Percentiles rank a stretch among this genome's conserved stretches.
Conservation (phyloP, 441 rosid genomes). For the Bruguiera hainesii region DNA sequence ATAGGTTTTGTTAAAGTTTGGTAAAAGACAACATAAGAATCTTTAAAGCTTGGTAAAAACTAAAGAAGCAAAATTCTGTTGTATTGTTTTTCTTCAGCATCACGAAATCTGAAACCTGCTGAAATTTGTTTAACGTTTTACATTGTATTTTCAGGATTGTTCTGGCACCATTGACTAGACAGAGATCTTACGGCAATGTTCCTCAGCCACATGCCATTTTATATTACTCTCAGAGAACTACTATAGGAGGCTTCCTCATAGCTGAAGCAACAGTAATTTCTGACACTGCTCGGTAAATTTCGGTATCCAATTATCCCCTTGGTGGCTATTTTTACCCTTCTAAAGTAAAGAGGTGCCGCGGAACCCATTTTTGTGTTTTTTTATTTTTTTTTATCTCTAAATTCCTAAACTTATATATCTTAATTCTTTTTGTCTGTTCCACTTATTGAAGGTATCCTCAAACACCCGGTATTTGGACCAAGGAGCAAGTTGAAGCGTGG, state of each 20-base stretch:
- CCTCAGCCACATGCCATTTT: slow-evolving; percentile 11
- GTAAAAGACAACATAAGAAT: background rate
- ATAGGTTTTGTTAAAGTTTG: background rate
- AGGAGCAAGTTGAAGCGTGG: slow-evolving; percentile 31
- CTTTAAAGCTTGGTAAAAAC: no score
- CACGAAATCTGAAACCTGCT: no score
- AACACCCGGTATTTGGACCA: slow-evolving; percentile 55
- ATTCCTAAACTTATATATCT: no score
- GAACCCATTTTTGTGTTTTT: no score
- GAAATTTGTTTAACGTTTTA: no score
- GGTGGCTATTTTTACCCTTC: no score
- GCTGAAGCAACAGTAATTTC: slow-evolving; percentile 31
- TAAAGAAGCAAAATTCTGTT: no score
- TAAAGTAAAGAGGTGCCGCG: no score
- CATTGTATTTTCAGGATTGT: background rate
- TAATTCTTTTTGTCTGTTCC: no score
- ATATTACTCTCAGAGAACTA: slow-evolving; percentile 8
- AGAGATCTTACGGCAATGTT: background rate
- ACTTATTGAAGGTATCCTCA: slow-evolving; percentile 22
- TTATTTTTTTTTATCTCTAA: no score
- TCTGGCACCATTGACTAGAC: background rate
- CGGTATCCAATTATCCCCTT: background rate
- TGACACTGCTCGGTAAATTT: slow-evolving; percentile 22
- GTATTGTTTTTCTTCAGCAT: no score
- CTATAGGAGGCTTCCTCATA: slow-evolving; percentile 28